Percentiles rank a stretch among this genome's conserved stretches.
Conservation (phyloP, 169 alveolate genomes). For the Pseudocohnilembus persalinus region DNA sequence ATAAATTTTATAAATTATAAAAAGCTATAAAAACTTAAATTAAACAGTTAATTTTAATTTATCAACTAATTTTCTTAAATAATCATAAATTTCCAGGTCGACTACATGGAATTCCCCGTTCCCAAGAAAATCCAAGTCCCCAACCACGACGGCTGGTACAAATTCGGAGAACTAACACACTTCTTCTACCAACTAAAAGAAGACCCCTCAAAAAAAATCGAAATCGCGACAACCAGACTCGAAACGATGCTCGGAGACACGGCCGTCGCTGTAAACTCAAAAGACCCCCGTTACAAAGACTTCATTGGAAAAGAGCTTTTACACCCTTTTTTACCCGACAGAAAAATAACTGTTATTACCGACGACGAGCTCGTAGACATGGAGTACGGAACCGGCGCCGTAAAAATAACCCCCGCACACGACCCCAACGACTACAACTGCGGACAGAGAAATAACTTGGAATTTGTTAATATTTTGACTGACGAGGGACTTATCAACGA, state of each 20-base stretch:
- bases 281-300: slow-evolving; percentile 94
- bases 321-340: slow-evolving; percentile 97
- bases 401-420: slow-evolving; percentile 99
- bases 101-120: slow-evolving; percentile 90
- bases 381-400: slow-evolving; percentile 99
- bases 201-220: slow-evolving; percentile 83
- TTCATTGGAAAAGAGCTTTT: slow-evolving; percentile 95
- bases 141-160: slow-evolving; percentile 89
- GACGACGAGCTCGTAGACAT: slow-evolving; percentile 96
- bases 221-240: slow-evolving; percentile 97
- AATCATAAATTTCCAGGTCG: no score
- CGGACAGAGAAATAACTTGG: slow-evolving; percentile 93
- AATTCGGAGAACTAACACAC: slow-evolving; percentile 97
- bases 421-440: slow-evolving; percentile 98
- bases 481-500: slow-evolving; percentile 96
- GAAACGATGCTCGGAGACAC: slow-evolving; percentile 99
- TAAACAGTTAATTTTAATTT: no score
- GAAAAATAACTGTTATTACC: slow-evolving; percentile 93
- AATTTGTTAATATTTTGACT: slow-evolving; percentile 88
- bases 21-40: no score
- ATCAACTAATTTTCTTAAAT: no score
- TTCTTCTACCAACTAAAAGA: slow-evolving; percentile 92
- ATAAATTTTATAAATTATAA: no score
- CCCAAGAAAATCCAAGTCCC: slow-evolving; percentile 87
- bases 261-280: slow-evolving; percentile 99